phyloP scores from a whole-genome alignment of 1,284 basidiomycete species.

The Ustilago curta region DNA sequence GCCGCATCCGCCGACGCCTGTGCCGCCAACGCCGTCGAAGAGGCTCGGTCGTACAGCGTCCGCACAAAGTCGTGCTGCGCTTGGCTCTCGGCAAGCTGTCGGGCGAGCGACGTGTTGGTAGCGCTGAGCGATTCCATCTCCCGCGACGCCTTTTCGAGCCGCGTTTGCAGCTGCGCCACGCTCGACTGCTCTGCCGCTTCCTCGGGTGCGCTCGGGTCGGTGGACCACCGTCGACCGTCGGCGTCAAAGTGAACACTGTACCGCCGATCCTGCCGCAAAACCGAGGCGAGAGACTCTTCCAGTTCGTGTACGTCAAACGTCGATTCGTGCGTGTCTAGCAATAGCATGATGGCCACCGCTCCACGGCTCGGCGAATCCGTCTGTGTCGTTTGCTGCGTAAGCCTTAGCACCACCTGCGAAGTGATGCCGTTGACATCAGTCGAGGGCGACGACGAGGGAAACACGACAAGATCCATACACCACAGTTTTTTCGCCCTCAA shows the following conservation, averaged over 20 bases:
- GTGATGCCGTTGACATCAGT: not conserved
- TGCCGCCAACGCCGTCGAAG: conserved; percentile 6
- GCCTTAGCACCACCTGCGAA: conserved; percentile 15
- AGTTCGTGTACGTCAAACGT: conserved; percentile 49
- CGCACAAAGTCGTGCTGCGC: conserved; percentile 42
- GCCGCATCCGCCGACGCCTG: not conserved
- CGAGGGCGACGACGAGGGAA: conserved; percentile 5
- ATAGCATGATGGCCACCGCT: conserved; percentile 15
- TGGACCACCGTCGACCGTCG: conserved; percentile 25
- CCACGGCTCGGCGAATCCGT: not conserved
- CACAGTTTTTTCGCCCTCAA: conserved; percentile 39
- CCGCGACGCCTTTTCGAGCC: conserved; percentile 5
- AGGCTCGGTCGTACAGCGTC: conserved; percentile 36
- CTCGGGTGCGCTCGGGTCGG: not conserved
- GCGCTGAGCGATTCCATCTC: conserved; percentile 16
- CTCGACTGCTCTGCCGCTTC: not conserved
- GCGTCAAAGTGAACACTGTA: conserved; percentile 28
- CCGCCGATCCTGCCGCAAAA: conserved; percentile 24
- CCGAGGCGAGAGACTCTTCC: conserved; percentile 25
- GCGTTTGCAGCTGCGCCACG: not conserved
- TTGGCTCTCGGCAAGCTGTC: conserved; percentile 1
- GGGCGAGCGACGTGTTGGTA: not conserved
- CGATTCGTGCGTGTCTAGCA: conserved; percentile 27
- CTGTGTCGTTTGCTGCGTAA: conserved; percentile 20
- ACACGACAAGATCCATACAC: conserved; percentile 39